Evolutionary conservation across 1,284 basidiomycete genomes (phyloP).

Genomic region (Leccinum subrobustum): DNA sequence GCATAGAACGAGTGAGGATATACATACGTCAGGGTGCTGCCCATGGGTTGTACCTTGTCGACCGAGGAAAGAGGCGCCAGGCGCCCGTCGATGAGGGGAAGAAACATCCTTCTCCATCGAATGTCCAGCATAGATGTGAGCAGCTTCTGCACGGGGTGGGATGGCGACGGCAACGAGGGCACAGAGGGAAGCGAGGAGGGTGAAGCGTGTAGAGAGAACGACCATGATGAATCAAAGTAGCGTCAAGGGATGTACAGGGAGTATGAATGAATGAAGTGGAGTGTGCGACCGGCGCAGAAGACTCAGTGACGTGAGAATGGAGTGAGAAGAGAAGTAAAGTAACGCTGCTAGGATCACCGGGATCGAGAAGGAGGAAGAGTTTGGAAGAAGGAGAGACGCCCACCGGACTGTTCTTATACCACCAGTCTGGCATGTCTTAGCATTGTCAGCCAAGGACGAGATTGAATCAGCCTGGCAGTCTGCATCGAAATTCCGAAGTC

Average conservation of each 20-base stretch:
- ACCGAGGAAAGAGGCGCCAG: background rate
- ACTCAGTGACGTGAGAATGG: background rate
- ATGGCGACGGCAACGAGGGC: conserved; percentile 16
- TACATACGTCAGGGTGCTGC: conserved; percentile 8
- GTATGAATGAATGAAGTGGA: background rate
- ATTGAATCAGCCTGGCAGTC: conserved; percentile 16
- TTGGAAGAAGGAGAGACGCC: conserved; percentile 3
- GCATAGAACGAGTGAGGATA: background rate
- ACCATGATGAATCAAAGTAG: conserved; percentile 16
- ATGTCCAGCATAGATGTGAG: conserved; percentile 17
- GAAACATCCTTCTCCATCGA: conserved; percentile 4
- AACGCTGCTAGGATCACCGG: conserved; percentile 27
- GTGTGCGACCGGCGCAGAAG: conserved; percentile 23
- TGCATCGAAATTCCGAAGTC: conserved; percentile 6
- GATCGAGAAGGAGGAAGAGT: conserved; percentile 20
- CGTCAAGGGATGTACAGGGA: background rate
- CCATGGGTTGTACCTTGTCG: background rate
- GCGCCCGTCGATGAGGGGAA: background rate
- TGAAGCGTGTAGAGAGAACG: conserved; percentile 19
- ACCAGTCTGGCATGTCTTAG: conserved; percentile 12
- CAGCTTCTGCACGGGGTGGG: conserved; percentile 21
- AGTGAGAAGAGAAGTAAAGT: conserved; percentile 1
- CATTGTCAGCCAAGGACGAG: conserved; percentile 22
- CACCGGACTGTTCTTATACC: conserved; percentile 24
- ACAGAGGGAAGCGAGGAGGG: conserved; percentile 24